phyloP scores from a whole-genome alignment of 2,329 filamentous ascomycete species.

The Albophoma yamanashiensis region DNA sequence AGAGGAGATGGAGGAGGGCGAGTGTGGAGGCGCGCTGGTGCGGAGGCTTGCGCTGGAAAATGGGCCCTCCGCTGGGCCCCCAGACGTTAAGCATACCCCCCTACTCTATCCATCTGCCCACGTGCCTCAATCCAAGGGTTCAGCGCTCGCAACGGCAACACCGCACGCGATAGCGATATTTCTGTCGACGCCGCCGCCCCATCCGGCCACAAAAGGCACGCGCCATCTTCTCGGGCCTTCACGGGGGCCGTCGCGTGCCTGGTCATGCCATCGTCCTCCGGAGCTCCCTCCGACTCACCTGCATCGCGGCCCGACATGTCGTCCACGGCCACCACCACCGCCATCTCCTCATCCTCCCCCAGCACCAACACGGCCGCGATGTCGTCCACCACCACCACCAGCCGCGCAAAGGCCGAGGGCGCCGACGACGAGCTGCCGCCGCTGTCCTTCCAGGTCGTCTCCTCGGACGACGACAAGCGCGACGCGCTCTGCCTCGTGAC shows the following conservation, averaged over 20 bases:
- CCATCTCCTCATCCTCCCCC: too few relatives aligned
- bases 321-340: neutral
- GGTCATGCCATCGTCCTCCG: neutral
- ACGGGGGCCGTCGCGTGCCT: neutral
- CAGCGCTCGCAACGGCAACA: neutral
- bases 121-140: neutral
- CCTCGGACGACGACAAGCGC: constrained; percentile 45
- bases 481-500: constrained; percentile 63
- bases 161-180: neutral
- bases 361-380: neutral
- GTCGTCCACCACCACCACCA: neutral
- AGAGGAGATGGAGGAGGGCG: neutral
- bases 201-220: neutral
- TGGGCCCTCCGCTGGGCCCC: neutral
- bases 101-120: neutral
- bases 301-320: neutral
- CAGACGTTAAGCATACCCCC: neutral
- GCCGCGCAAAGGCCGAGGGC: neutral
- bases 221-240: neutral
- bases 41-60: neutral
- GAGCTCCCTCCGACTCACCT: neutral
- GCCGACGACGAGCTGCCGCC: constrained; percentile 36
- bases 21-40: neutral
- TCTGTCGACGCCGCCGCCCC: neutral
- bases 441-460: constrained; percentile 47